These are phyloP conservation scores for Tolypocladium album DNA, from an alignment of 2,329 filamentous ascomycete species.

Conservation along the genomic window DNA sequence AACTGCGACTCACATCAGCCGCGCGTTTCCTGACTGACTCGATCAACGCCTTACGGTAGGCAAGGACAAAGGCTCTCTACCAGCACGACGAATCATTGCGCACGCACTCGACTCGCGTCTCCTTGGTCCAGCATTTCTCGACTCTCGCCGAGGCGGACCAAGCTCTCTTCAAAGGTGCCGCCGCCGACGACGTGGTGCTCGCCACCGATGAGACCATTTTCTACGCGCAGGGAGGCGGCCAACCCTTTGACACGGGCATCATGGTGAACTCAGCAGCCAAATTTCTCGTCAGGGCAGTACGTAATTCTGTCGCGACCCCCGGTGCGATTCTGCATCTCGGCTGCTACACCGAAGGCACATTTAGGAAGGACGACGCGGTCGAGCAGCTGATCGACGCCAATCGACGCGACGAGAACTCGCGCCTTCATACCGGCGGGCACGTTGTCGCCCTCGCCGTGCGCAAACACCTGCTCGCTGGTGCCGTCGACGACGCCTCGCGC, in stretches of 20 bases:
- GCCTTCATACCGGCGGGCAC: conserved; percentile 63
- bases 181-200: conserved; percentile 40
- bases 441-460: conserved; percentile 58
- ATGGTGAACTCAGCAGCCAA: conserved; percentile 37
- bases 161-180: conserved; percentile 45
- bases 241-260: conserved; percentile 54
- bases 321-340: not conserved
- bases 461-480: conserved; percentile 28
- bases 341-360: not conserved
- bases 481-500: conserved; percentile 9
- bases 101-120: conserved; percentile 16
- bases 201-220: conserved; percentile 57
- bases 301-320: not conserved
- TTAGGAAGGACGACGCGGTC: conserved; percentile 36
- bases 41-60: not conserved
- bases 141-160: conserved; percentile 37
- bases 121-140: conserved; percentile 34
- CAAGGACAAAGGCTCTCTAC: not conserved
- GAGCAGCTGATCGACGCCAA: conserved; percentile 47
- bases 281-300: not conserved
- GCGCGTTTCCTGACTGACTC: not conserved
- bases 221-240: conserved; percentile 62
- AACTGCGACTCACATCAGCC: not conserved
- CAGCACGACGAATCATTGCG: not conserved
- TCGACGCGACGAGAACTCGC: conserved; percentile 51